Conservation (phyloP, 371 early-diverging fungal species). For the Nematocida sp. region DNA sequence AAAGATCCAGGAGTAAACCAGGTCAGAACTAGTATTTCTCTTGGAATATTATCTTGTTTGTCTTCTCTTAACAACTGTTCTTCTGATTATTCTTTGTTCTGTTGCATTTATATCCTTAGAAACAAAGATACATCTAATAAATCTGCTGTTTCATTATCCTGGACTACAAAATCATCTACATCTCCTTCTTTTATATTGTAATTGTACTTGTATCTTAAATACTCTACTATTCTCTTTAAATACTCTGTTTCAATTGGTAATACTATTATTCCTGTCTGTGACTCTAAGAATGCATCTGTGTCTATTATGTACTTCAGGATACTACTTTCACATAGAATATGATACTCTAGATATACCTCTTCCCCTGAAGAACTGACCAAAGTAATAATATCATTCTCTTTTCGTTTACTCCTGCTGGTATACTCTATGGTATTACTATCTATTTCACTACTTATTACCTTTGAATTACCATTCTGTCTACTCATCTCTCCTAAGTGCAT, state of each 20-base stretch:
- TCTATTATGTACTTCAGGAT: slow-evolving; percentile 14
- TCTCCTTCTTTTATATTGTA: slow-evolving; percentile 15
- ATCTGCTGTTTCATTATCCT: slow-evolving; percentile 60
- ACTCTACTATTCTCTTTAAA: slow-evolving; percentile 60
- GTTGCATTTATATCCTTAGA: slow-evolving; percentile 52
- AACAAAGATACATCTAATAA: slow-evolving; percentile 63
- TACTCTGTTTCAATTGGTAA: slow-evolving; percentile 53
- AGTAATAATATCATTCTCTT: background rate
- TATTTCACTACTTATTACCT: too few relatives aligned
- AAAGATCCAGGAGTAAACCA: background rate
- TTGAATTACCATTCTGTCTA: too few relatives aligned
- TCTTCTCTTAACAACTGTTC: too few relatives aligned
- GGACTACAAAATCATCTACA: slow-evolving; percentile 57
- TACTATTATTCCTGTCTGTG: background rate
- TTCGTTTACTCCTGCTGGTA: too few relatives aligned
- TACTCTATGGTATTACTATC: too few relatives aligned
- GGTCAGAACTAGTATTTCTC: too few relatives aligned
- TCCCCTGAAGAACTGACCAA: background rate
- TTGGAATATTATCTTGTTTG: too few relatives aligned
- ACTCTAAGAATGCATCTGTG: slow-evolving; percentile 40
- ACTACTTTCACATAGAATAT: slow-evolving; percentile 11
- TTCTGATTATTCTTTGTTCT: too few relatives aligned
- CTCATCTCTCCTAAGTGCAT: too few relatives aligned
- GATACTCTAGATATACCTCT: slow-evolving; percentile 2
- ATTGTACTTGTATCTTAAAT: slow-evolving; percentile 51